These are phyloP conservation scores for Phyllosticta citribraziliensis DNA, from an alignment of 2,329 filamentous ascomycete species.

Conservation along the genomic window DNA sequence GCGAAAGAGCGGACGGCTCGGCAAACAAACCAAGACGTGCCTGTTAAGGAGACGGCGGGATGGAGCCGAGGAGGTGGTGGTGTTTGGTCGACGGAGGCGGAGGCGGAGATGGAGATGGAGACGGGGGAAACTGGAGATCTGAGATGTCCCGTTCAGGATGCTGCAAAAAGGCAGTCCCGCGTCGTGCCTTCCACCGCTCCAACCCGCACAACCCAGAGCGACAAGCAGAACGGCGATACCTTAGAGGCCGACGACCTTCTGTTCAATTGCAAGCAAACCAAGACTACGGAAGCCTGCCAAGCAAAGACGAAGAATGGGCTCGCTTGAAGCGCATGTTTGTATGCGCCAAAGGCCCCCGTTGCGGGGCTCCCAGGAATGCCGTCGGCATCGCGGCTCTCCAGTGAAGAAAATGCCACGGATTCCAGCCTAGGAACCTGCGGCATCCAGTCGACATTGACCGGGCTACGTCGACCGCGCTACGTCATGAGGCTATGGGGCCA, in stretches of 20 bases:
- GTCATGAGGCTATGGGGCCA: neutral
- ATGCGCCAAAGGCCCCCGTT: neutral
- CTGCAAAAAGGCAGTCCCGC: neutral
- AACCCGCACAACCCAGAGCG: neutral
- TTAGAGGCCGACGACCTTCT: neutral
- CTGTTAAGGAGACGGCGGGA: constrained; percentile 1
- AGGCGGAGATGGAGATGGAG: neutral
- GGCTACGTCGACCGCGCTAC: neutral
- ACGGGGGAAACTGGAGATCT: neutral
- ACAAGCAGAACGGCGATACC: neutral
- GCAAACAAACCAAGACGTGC: constrained; percentile 10
- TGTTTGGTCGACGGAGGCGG: neutral
- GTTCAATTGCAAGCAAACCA: neutral
- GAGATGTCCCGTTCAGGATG: neutral
- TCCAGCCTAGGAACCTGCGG: neutral
- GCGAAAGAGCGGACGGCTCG: constrained; percentile 9
- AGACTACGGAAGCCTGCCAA: constrained; percentile 5
- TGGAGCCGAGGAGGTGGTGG: neutral
- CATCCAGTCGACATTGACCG: neutral
- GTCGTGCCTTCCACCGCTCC: neutral
- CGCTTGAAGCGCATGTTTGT: constrained; percentile 5
- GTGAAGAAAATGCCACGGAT: neutral
- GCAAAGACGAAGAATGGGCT: constrained; percentile 5
- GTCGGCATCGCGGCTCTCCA: neutral
- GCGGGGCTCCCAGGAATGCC: constrained; percentile 2